Percentiles rank a stretch among this genome's conserved stretches.
These are phyloP conservation scores for Malbranchea zuffiana DNA, from an alignment of 2,329 filamentous ascomycete genomes.

Conservation along the genomic window DNA sequence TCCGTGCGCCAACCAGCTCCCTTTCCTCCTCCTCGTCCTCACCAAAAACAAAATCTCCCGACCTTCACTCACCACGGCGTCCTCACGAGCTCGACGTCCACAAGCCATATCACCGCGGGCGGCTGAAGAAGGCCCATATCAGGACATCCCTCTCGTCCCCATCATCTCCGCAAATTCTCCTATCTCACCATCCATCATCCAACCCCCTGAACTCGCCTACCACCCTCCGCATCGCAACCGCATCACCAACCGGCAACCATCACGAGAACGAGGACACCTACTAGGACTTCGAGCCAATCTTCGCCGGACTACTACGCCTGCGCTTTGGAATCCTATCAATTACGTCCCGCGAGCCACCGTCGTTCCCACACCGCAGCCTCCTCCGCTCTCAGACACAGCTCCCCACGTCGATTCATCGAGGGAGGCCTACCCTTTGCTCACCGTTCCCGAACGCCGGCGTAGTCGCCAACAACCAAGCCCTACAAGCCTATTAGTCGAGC, in stretches of 20 bases:
- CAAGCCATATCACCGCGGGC: slow-evolving; percentile 29
- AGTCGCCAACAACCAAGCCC: slow-evolving; percentile 41
- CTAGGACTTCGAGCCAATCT: slow-evolving; percentile 16
- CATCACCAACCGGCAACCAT: slow-evolving; percentile 5
- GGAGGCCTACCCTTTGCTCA: slow-evolving; percentile 47
- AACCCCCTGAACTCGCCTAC: slow-evolving; percentile 14
- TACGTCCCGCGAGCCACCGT: slow-evolving; percentile 46
- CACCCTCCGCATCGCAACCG: slow-evolving; percentile 13
- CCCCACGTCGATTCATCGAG: slow-evolving; percentile 19
- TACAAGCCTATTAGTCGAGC: slow-evolving; percentile 39
- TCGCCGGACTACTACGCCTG: slow-evolving; percentile 35
- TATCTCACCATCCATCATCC: slow-evolving; percentile 10
- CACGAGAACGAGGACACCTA: slow-evolving; percentile 10
- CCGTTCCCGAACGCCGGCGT: slow-evolving; percentile 46
- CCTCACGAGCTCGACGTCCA: slow-evolving; percentile 16
- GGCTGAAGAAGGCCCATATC: slow-evolving; percentile 26
- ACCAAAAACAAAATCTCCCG: slow-evolving; percentile 8
- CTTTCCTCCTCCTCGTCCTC: slow-evolving; percentile 2
- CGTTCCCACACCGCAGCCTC: slow-evolving; percentile 31
- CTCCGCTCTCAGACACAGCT: slow-evolving; percentile 22
- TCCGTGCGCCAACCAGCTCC: slow-evolving; percentile 12
- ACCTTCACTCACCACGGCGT: slow-evolving; percentile 21
- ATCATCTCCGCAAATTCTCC: slow-evolving; percentile 11
- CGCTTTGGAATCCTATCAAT: slow-evolving; percentile 53
- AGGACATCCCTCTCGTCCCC: slow-evolving; percentile 16